Base-by-base conservation (phyloP, 371 early-diverging fungal species). In the Haplosporangium sp. region DNA sequence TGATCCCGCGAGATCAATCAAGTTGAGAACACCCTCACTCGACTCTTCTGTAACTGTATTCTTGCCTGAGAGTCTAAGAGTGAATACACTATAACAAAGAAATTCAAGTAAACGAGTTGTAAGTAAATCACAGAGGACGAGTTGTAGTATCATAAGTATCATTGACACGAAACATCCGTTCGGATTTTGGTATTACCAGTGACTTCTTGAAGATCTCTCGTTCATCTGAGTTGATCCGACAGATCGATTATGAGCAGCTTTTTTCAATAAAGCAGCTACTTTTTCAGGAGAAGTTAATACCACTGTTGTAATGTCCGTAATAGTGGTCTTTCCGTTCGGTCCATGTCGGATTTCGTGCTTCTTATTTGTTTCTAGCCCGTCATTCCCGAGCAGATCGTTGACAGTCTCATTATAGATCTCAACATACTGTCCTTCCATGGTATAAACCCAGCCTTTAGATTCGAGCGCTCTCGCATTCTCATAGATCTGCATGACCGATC, bases 381-480 rank as follows among this genome's bases (percentile, higher is more conserved):
- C 59, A 57, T 85, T 86, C 4, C 85, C 89, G 39, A 99, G 81
- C 69, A 99, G 83, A 78, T 99, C 98, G 65, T 93, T 90, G 38
- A 99, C 88, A 0, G 91, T 88, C 83, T 99, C 99, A 84, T 99
- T 99, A 86, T 99, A 99, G 59, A 99, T 96, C 83, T 99, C 99
- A 42, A 98, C 70, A 84, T 92, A 97, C 71, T 93, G 94, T 4
- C 94, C 94, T 82, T 92, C 93, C 87, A 98, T 92, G 47, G 84
- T 83, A 71, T 96, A 96, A n/a, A 79, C 84, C 98, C 97, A 98
- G 19, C 96, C 96, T 65, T 94, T 94, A 55, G 86, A 88, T 45
- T 89, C 84, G 20, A 97, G 84, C 58, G 88, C 83, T 77, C 92
- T 85, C 19, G 96, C 90, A 27, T 89, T 88, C 37, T 91, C 86